phyloP scores from a whole-genome alignment of 2,329 filamentous ascomycete genomes.

The Aureobasidium sp. region DNA sequence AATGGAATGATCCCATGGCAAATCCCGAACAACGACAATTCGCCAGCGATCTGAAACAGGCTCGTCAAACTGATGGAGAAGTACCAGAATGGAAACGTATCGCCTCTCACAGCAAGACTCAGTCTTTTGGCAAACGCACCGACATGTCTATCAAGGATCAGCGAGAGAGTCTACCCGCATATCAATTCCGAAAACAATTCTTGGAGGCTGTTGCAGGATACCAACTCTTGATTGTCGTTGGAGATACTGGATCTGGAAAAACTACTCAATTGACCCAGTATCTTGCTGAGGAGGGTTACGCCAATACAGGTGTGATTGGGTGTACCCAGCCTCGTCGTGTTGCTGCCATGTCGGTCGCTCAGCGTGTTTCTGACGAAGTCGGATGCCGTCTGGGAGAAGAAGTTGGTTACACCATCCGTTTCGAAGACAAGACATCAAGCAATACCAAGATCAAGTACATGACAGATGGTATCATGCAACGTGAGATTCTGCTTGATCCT shows the following conservation, averaged over 20 bases:
- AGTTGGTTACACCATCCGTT: conserved; percentile 97
- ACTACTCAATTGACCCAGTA: conserved; percentile 98
- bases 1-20: conserved; percentile 99
- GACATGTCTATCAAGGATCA: conserved; percentile 96
- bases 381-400: conserved; percentile 91
- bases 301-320: conserved; percentile 88
- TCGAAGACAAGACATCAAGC: conserved; percentile 92
- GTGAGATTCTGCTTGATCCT: conserved; percentile 94
- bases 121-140: conserved; percentile 86
- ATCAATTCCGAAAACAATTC: conserved; percentile 85
- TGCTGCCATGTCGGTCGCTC: conserved; percentile 97
- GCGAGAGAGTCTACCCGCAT: conserved; percentile 89
- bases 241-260: conserved; percentile 97
- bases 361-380: conserved; percentile 96
- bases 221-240: conserved; percentile 95
- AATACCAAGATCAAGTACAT: conserved; percentile 98
- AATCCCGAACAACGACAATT: conserved; percentile 87
- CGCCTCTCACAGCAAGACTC: conserved; percentile 76
- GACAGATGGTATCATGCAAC: conserved; percentile 98
- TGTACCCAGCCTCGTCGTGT: conserved; percentile 98
- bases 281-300: conserved; percentile 91
- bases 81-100: conserved; percentile 95
- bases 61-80: conserved; percentile 65
- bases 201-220: conserved; percentile 89
- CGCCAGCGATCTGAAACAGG: conserved; percentile 83